Conservation (phyloP, 768 basidiomycete genomes). For the Pisolithus albus region DNA sequence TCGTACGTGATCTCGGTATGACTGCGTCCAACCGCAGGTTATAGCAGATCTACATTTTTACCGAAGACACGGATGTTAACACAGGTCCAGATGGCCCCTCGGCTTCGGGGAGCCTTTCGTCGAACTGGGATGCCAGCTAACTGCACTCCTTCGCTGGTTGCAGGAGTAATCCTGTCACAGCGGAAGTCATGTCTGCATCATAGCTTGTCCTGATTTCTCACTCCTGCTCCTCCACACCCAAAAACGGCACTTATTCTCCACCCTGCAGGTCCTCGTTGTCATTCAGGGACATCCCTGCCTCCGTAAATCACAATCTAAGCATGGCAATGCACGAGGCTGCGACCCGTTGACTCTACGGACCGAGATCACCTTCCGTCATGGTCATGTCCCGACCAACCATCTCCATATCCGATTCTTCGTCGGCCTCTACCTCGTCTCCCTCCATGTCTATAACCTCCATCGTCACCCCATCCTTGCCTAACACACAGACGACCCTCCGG, state of each 20-base stretch:
- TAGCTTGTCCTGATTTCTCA: not conserved
- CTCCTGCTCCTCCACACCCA: conserved; percentile 15
- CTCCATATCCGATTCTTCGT: conserved; percentile 26
- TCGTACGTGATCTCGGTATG: not conserved
- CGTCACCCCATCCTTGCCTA: conserved; percentile 54
- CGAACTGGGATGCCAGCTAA: conserved; percentile 11
- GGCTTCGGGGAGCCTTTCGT: conserved; percentile 22
- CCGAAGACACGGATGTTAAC: conserved; percentile 11
- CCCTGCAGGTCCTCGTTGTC: conserved; percentile 19
- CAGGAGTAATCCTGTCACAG: conserved; percentile 14
- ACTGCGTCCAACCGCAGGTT: not conserved
- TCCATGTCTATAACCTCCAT: conserved; percentile 78
- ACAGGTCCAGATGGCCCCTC: conserved; percentile 10
- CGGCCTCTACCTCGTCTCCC: conserved; percentile 46
- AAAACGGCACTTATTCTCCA: conserved; percentile 28
- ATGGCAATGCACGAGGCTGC: conserved; percentile 22
- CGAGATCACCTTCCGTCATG: conserved; percentile 17
- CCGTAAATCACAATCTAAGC: conserved; percentile 15
- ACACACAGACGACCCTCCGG: conserved; percentile 67
- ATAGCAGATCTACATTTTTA: conserved; percentile 30
- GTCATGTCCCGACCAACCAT: conserved; percentile 17
- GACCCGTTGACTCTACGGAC: conserved; percentile 14
- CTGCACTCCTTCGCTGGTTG: conserved; percentile 17
- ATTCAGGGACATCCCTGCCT: conserved; percentile 16
- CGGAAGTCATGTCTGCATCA: conserved; percentile 2